A percentile compares a stretch with the other conserved stretches of the same genome.
Evolutionary conservation across 2,329 filamentous ascomycete genomes (phyloP).

Genomic region (Pseudocercospora fijiensis): DNA sequence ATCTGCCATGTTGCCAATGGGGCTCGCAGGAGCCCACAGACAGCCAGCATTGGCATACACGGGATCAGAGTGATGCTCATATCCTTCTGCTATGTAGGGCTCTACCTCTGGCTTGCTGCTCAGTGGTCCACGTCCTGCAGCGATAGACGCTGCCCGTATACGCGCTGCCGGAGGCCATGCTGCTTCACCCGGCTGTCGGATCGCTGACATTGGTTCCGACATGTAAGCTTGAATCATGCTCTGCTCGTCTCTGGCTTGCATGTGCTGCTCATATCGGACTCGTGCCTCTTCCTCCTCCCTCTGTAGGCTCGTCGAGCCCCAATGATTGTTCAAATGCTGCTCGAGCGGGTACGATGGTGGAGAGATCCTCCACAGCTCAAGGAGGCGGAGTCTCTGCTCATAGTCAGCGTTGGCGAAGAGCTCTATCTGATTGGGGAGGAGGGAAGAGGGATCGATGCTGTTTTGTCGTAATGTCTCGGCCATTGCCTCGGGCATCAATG

Average conservation of each 20-base stretch:
- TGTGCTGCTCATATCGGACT: constrained; percentile 54
- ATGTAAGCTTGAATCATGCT: constrained; percentile 32
- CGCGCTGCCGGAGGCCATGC: constrained; percentile 34
- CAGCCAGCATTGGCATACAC: constrained; percentile 56
- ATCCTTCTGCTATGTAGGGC: constrained; percentile 82
- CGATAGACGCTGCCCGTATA: constrained; percentile 34
- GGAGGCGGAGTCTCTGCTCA: constrained; percentile 69
- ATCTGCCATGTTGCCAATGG: constrained; percentile 59
- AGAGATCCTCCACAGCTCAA: constrained; percentile 83
- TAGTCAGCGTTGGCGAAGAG: constrained; percentile 75
- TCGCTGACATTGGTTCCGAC: constrained; percentile 30
- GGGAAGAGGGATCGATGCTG: constrained; percentile 66
- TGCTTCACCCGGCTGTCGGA: constrained; percentile 28
- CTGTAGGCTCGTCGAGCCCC: constrained; percentile 56
- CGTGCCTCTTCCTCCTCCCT: constrained; percentile 57
- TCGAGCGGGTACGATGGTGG: constrained; percentile 59
- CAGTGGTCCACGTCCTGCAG: constrained; percentile 19
- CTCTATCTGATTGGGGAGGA: constrained; percentile 72
- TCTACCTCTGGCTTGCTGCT: constrained; percentile 52
- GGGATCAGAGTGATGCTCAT: constrained; percentile 67
- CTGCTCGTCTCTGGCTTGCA: constrained; percentile 24
- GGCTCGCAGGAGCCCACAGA: constrained; percentile 43
- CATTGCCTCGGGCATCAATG: constrained; percentile 33
- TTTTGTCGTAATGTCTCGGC: constrained; percentile 58
- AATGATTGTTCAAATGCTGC: constrained; percentile 53